phyloP scores from a whole-genome alignment of 371 early-diverging fungal species.

The Aphelidium insulamus region DNA sequence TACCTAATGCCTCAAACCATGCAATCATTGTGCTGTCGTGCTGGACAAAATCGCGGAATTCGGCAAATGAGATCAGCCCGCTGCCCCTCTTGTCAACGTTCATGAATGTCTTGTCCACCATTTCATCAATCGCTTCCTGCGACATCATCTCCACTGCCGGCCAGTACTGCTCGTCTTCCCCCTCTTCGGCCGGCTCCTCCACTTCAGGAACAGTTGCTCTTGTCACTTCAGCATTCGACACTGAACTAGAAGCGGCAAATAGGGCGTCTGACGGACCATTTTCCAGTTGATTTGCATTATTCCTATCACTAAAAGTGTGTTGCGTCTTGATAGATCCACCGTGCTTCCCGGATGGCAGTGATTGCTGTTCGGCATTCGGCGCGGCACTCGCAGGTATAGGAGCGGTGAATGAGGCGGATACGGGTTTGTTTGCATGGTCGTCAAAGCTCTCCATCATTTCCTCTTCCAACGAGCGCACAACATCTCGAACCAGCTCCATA shows the following conservation, averaged over 20 bases:
- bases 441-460: slow-evolving; percentile 75
- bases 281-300: slow-evolving; percentile 19
- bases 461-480: slow-evolving; percentile 69
- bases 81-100: slow-evolving; percentile 32
- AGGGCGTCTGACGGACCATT: slow-evolving; percentile 16
- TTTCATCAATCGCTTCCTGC: slow-evolving; percentile 74
- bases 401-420: slow-evolving; percentile 72
- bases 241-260: slow-evolving; percentile 11
- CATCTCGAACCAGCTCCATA: slow-evolving; percentile 69
- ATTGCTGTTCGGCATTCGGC: slow-evolving; percentile 4
- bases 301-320: slow-evolving; percentile 3
- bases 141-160: slow-evolving; percentile 76
- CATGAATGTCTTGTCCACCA: slow-evolving; percentile 67
- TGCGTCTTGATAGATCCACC: slow-evolving; percentile 1
- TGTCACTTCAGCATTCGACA: no score
- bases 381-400: slow-evolving; percentile 29
- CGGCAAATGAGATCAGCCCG: slow-evolving; percentile 44
- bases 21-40: slow-evolving; percentile 38
- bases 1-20: slow-evolving; percentile 46
- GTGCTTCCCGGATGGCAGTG: slow-evolving; percentile 1
- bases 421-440: slow-evolving; percentile 72
- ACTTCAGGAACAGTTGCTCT: no score
- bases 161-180: slow-evolving; percentile 33
- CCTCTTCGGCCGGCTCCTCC: slow-evolving; percentile 19
- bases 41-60: slow-evolving; percentile 44